Conservation (phyloP, 2,329 filamentous ascomycete genomes). For the Dichotomopilus funicola region DNA sequence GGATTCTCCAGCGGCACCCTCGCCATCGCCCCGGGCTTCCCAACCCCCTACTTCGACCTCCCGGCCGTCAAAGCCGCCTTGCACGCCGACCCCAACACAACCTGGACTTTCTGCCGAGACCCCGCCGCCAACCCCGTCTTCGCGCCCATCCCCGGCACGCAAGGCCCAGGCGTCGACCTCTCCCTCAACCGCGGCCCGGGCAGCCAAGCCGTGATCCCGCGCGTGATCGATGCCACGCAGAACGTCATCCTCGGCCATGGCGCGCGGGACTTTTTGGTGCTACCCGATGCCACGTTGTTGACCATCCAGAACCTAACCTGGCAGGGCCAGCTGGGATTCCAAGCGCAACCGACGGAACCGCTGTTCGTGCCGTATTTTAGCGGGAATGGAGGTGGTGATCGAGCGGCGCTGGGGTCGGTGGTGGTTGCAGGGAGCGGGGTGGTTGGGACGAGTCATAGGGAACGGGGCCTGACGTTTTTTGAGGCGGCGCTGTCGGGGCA, state of each 20-base stretch:
- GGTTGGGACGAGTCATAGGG: slow-evolving; percentile 1
- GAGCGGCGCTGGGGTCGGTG: neutral
- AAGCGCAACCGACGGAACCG: neutral
- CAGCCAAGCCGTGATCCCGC: slow-evolving; percentile 4
- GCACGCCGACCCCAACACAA: slow-evolving; percentile 2
- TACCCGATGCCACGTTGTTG: slow-evolving; percentile 1
- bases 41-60: slow-evolving; percentile 6
- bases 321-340: neutral
- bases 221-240: slow-evolving; percentile 5
- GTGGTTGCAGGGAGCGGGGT: neutral
- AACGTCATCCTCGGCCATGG: slow-evolving; percentile 10
- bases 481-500: slow-evolving; percentile 8
- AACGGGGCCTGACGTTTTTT: slow-evolving; percentile 8
- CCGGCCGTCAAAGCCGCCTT: slow-evolving; percentile 4
- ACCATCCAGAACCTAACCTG: slow-evolving; percentile 8
- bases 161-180: neutral
- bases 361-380: neutral
- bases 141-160: neutral
- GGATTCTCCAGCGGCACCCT: slow-evolving; percentile 2
- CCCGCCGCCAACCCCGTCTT: neutral
- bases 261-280: neutral
- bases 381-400: too few relatives aligned
- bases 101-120: slow-evolving; percentile 7
- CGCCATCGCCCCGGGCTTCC: neutral
- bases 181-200: slow-evolving; percentile 3